Evolutionary conservation across 2,329 filamentous ascomycete genomes (phyloP).

Genomic region (Penicillium sp.): DNA sequence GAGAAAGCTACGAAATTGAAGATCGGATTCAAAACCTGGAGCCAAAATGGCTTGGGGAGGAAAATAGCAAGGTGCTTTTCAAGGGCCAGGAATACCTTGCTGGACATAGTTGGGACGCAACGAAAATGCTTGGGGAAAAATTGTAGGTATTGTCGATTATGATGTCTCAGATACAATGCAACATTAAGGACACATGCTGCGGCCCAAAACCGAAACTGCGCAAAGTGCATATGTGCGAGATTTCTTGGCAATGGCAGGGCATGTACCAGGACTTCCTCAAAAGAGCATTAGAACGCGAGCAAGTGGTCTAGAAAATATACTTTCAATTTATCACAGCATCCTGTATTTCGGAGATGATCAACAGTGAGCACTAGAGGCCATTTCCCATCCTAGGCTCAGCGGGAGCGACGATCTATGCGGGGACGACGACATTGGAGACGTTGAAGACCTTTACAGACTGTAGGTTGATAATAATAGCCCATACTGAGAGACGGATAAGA

Average conservation of each 20-base stretch:
- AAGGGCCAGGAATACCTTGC: slow-evolving; percentile 13
- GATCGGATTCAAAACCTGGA: slow-evolving; percentile 22
- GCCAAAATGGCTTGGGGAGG: slow-evolving; percentile 34
- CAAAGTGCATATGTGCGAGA: not conserved
- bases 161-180: not conserved
- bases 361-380: not conserved
- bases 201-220: not conserved
- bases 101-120: slow-evolving; percentile 11
- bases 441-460: not conserved
- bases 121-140: not conserved
- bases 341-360: not conserved
- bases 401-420: slow-evolving; percentile 1
- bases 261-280: not conserved
- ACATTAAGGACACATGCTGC: not conserved
- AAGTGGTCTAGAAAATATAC: not conserved
- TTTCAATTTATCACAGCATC: not conserved
- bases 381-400: slow-evolving; percentile 10
- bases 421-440: not conserved
- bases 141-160: not conserved
- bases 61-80: slow-evolving; percentile 23
- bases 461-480: not conserved
- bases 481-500: not conserved
- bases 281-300: not conserved
- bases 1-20: slow-evolving; percentile 27
- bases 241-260: not conserved